Percentiles rank a stretch among this genome's conserved stretches.
These are phyloP conservation scores for Talinum fruticosum DNA, from an alignment of 148 eudicot species.

Conservation along the genomic window DNA sequence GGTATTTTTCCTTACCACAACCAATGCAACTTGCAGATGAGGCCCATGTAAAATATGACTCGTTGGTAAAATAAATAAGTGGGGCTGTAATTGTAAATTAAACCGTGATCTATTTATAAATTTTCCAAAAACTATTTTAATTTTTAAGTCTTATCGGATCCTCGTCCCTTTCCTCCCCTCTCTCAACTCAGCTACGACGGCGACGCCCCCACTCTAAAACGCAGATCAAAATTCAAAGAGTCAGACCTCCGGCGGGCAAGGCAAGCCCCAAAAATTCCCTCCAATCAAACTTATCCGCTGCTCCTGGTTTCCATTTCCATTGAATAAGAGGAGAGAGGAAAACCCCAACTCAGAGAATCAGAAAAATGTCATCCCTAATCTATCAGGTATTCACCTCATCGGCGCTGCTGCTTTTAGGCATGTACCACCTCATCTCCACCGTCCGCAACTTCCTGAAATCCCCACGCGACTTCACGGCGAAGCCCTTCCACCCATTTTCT, in stretches of 20 bases:
- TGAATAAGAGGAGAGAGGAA: neutral
- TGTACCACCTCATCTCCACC: slow-evolving; percentile 72
- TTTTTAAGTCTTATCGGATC: neutral
- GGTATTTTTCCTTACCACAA: too few species aligned
- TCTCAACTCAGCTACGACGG: neutral
- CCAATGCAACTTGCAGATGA: too few species aligned
- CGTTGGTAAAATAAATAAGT: too few species aligned
- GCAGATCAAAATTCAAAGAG: neutral
- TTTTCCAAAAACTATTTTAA: too few species aligned
- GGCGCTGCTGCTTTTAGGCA: slow-evolving; percentile 36
- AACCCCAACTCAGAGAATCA: neutral
- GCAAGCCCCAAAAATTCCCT: neutral
- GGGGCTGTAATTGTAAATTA: too few species aligned
- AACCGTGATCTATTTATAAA: too few species aligned
- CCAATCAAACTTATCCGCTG: too few species aligned
- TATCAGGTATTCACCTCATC: slow-evolving; percentile 52
- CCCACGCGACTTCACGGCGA: slow-evolving; percentile 62
- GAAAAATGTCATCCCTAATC: slow-evolving; percentile 50
- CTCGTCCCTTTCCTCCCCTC: neutral
- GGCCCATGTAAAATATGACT: too few species aligned
- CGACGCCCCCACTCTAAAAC: neutral
- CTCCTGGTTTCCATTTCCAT: too few species aligned
- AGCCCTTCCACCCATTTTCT: slow-evolving; percentile 71
- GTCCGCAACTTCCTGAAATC: slow-evolving; percentile 52
- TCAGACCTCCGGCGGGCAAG: neutral